phyloP scores from a whole-genome alignment of 2,329 filamentous ascomycete species.

The Stachybotrys elegans region DNA sequence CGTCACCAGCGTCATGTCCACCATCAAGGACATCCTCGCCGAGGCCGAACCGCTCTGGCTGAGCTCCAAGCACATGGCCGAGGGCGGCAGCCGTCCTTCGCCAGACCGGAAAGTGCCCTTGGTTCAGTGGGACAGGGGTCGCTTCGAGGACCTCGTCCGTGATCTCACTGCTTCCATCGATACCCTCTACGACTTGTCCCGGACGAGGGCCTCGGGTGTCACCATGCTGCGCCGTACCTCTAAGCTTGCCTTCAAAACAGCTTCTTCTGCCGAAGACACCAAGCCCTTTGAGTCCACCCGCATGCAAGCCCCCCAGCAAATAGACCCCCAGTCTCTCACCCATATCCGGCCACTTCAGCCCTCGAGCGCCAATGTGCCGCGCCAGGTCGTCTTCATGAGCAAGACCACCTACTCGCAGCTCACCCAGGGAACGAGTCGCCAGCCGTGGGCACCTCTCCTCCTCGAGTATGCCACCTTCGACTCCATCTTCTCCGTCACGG shows the following conservation, averaged over 20 bases:
- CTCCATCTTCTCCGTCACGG: constrained; percentile 55
- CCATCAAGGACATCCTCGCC: constrained; percentile 73
- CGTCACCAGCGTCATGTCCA: constrained; percentile 72
- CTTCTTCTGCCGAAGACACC: constrained; percentile 37
- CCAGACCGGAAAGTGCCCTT: constrained; percentile 51
- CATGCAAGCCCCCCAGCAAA: constrained; percentile 56
- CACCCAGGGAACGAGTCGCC: constrained; percentile 33
- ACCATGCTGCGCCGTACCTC: constrained; percentile 20
- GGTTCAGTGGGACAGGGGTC: constrained; percentile 63
- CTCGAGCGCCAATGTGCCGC: constrained; percentile 21
- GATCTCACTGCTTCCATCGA: constrained; percentile 76
- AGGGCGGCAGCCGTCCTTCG: constrained; percentile 32
- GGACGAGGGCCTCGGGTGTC: constrained; percentile 50
- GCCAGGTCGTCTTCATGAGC: constrained; percentile 45
- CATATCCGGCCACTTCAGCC: constrained; percentile 36
- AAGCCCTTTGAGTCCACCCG: constrained; percentile 54
- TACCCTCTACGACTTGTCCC: constrained; percentile 71
- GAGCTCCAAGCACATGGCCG: constrained; percentile 45
- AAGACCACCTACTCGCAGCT: constrained; percentile 48
- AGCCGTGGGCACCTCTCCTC: constrained; percentile 53
- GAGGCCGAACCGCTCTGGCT: constrained; percentile 70
- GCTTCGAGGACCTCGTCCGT: constrained; percentile 69
- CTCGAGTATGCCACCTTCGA: constrained; percentile 67
- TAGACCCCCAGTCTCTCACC: constrained; percentile 49
- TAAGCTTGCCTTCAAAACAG: constrained; percentile 29